Conservation (phyloP, 2,329 filamentous ascomycete genomes). For the Trichoderma polysporum region DNA sequence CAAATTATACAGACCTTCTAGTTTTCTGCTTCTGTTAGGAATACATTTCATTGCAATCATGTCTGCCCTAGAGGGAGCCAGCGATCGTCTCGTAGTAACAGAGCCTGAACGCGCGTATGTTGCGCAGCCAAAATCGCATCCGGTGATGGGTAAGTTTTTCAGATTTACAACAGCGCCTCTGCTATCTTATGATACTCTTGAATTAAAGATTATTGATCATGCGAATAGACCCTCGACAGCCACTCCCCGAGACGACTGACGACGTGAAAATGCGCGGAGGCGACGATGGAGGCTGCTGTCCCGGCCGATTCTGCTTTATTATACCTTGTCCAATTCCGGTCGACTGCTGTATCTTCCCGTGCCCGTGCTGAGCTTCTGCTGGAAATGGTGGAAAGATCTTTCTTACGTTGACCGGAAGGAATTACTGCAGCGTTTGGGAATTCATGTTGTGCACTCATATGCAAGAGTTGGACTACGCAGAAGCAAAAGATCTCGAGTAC, state of each 20-base stretch:
- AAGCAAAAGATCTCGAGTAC: neutral
- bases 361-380: slow-evolving; percentile 26
- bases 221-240: slow-evolving; percentile 19
- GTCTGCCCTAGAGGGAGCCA: neutral
- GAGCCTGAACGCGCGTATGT: slow-evolving; percentile 1
- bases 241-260: slow-evolving; percentile 27
- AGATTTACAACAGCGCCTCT: neutral
- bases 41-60: neutral
- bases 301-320: slow-evolving; percentile 40
- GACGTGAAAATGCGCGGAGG: slow-evolving; percentile 32
- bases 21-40: neutral
- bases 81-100: neutral
- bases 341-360: slow-evolving; percentile 36
- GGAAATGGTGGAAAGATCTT: neutral
- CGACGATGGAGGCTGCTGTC: slow-evolving; percentile 28
- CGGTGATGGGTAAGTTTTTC: slow-evolving; percentile 15
- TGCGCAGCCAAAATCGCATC: slow-evolving; percentile 14
- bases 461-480: neutral
- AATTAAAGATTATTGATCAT: neutral
- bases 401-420: neutral
- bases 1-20: neutral
- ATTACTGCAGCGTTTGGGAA: neutral
- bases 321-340: slow-evolving; percentile 40
- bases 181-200: neutral
- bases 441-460: neutral